phyloP scores from a whole-genome alignment of 192 early-diverging fungal genomes.

The Tieghemiomyces parasiticus region DNA sequence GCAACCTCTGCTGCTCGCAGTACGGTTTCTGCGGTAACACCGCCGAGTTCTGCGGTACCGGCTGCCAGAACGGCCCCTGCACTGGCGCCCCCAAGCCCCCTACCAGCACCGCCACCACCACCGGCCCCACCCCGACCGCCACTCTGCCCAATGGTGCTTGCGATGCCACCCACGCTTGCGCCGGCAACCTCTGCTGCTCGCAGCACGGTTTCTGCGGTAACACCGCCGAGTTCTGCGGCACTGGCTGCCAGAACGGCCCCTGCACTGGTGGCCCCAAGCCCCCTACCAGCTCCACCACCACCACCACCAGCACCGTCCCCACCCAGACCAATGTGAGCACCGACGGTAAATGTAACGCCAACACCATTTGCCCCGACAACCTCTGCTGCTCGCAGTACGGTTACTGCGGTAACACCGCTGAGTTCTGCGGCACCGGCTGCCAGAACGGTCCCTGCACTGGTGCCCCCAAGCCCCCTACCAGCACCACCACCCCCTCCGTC shows the following conservation, averaged over 20 bases:
- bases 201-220: slow-evolving; percentile 7
- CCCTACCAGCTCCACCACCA: slow-evolving; percentile 3
- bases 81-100: neutral
- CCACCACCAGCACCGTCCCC: no score
- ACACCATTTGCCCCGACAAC: neutral
- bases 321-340: neutral
- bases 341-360: slow-evolving; percentile 2
- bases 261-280: neutral
- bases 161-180: neutral
- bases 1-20: neutral
- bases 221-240: neutral
- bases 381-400: slow-evolving; percentile 6
- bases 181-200: neutral
- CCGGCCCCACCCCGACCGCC: no score
- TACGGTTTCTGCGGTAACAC: neutral
- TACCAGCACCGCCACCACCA: no score
- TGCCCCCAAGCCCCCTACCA: neutral
- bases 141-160: no score
- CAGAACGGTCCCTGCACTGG: neutral
- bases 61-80: slow-evolving; percentile 1
- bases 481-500: neutral
- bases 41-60: neutral
- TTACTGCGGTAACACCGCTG: slow-evolving; percentile 6
- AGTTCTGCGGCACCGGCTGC: neutral
- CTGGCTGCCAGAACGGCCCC: neutral